phyloP scores from a whole-genome alignment of 1,284 basidiomycete species.

The Polyporus tsugae region DNA sequence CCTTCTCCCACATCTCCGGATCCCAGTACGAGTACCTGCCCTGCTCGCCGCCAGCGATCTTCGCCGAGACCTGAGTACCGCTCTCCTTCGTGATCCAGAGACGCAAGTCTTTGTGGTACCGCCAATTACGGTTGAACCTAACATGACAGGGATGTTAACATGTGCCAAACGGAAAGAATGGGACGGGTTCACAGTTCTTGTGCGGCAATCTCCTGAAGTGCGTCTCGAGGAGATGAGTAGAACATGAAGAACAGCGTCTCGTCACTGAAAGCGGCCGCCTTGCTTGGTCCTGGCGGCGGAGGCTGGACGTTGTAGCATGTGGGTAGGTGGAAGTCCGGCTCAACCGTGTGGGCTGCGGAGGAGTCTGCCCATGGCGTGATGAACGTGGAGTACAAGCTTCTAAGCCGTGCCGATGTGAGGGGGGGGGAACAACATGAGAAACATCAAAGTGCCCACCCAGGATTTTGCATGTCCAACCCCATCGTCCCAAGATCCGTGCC shows the following conservation, averaged over 20 bases:
- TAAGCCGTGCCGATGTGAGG: conserved; percentile 42
- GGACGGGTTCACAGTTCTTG: conserved; percentile 84
- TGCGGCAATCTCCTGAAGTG: conserved; percentile 94
- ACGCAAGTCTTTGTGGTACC: conserved; percentile 95
- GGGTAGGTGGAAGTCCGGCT: conserved; percentile 93
- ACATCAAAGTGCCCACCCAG: conserved; percentile 64
- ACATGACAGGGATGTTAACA: background rate
- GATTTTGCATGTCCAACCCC: conserved; percentile 89
- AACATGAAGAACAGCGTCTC: conserved; percentile 99
- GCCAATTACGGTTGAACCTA: conserved; percentile 96
- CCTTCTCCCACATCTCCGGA: conserved; percentile 88
- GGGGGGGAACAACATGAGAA: conserved; percentile 8
- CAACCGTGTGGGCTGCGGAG: conserved; percentile 82
- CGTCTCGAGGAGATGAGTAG: conserved; percentile 93
- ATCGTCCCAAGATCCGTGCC: conserved; percentile 94
- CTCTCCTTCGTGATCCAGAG: conserved; percentile 97
- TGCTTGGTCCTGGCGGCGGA: conserved; percentile 87
- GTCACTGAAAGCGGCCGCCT: conserved; percentile 92
- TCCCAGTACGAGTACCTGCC: conserved; percentile 95
- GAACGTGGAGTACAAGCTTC: conserved; percentile 92
- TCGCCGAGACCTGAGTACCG: conserved; percentile 83
- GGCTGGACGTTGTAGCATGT: conserved; percentile 95
- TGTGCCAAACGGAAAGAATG: conserved; percentile 1
- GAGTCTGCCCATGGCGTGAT: conserved; percentile 97
- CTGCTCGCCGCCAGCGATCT: conserved; percentile 89